Base-by-base conservation (phyloP, 345 rosid species). In the Viola odorata region DNA sequence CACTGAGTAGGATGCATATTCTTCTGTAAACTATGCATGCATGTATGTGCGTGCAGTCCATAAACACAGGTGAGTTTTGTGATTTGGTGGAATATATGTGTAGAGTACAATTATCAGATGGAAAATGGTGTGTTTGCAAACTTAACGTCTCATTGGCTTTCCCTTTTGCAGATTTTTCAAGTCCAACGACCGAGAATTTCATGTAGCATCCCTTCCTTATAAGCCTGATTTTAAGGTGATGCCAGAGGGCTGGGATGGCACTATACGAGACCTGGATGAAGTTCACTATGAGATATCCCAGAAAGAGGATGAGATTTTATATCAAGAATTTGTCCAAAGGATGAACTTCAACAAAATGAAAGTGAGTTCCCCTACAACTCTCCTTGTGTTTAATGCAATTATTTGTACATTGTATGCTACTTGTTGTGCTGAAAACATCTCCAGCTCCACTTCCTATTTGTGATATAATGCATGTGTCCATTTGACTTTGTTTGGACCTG, bases 241-340 rank as follows among this genome's bases (percentile, higher is more conserved):
- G 99, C 95, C 97, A 3, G 97, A 94, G 76, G 99, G 97, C 47
- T 94, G 97, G 97, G 97, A 88, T 78, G 97, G 99, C 69, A 86
- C 95, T 41, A 84, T 70, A 68, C 86, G 76, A 75, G 99, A 94
- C 73, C 69, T 70, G 49, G 99, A 94, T 77, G 99, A 88, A 74
- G 95, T 85, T 60, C 97, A 90, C 75, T 94, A 88, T 58, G 97
- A 94, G 80, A 94, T 94, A 67, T 94, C 99, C n/a, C 82, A 83
- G 83, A 94, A 85, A 81, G 97, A 94, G 72, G 99, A 94, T 79
- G 96, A 81, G 45, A 86, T 90, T 78, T 82, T 90, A 45, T 87
- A 92, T 68, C 76, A 86, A 69, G 98, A 90, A 60, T 92, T 89
- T 70, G 85, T 90, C 61, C 87, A 76, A 55, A 83, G 79, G 69